These are phyloP conservation scores for Paramecium pentaurelia DNA, from an alignment of 73 alveolate species.

Conservation along the genomic window DNA sequence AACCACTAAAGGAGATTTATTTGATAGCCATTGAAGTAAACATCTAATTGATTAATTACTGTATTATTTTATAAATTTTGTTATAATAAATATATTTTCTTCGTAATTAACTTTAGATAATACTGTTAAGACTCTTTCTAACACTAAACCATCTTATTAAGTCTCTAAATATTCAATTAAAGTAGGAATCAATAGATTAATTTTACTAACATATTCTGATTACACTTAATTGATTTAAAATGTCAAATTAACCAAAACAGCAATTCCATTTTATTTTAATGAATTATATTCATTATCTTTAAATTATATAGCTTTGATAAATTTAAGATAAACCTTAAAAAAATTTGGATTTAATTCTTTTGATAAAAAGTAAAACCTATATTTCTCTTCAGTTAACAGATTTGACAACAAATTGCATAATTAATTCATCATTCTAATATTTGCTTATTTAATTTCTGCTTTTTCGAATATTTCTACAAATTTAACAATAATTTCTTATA, in stretches of 20 bases:
- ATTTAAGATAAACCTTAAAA: neutral
- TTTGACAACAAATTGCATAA: constrained; percentile 42
- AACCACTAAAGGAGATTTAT: neutral
- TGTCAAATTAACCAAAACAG: constrained; percentile 47
- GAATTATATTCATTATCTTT: neutral
- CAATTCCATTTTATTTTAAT: constrained; percentile 49
- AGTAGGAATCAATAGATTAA: neutral
- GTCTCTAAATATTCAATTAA: neutral
- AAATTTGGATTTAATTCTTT: neutral
- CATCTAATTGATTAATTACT: neutral
- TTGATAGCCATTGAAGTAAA: neutral
- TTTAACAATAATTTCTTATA: neutral
- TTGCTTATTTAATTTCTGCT: neutral
- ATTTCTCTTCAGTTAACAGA: constrained; percentile 42
- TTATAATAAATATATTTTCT: neutral
- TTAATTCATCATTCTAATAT: neutral
- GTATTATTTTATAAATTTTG: neutral
- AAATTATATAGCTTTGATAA: neutral
- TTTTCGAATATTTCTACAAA: neutral
- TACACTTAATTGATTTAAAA: neutral
- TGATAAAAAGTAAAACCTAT: neutral
- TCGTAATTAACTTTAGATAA: neutral
- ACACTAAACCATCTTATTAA: neutral
- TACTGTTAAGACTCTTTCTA: neutral
- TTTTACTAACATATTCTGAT: neutral